Evolutionary conservation across 495 filamentous ascomycete species (phyloP).

Genomic region (Letharia lupina): DNA sequence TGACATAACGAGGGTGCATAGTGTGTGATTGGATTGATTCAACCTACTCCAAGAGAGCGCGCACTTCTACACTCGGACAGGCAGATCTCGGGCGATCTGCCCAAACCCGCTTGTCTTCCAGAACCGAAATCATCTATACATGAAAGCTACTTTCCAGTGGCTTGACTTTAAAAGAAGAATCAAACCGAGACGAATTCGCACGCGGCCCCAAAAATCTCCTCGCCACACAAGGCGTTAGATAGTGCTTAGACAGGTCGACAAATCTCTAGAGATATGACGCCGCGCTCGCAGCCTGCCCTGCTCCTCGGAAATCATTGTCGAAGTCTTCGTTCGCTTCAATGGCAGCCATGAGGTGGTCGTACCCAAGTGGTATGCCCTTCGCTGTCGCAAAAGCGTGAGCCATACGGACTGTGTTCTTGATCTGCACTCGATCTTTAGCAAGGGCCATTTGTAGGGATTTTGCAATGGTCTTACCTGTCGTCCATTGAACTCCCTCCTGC

Average conservation of each 20-base stretch:
- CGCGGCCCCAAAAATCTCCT: neutral
- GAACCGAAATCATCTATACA: neutral
- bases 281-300: constrained; percentile 12
- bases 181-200: neutral
- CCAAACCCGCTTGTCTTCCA: neutral
- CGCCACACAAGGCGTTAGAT: neutral
- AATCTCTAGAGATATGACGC: constrained; percentile 13
- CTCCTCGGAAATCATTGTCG: constrained; percentile 20
- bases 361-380: constrained; percentile 20
- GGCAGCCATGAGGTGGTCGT: constrained; percentile 19
- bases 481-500: constrained; percentile 21
- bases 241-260: neutral
- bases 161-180: neutral
- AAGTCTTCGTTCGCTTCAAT: constrained; percentile 24
- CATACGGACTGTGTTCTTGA: constrained; percentile 23
- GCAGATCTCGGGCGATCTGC: neutral
- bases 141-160: neutral
- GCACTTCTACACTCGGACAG: neutral
- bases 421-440: constrained; percentile 2
- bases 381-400: constrained; percentile 23
- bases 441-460: too few species aligned
- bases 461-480: constrained; percentile 19
- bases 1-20: neutral
- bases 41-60: neutral
- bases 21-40: neutral